A percentile compares a stretch with the other conserved stretches of the same genome.
phyloP scores from a whole-genome alignment of 1,139 yeast species.

The Scheffersomyces lignicola region DNA sequence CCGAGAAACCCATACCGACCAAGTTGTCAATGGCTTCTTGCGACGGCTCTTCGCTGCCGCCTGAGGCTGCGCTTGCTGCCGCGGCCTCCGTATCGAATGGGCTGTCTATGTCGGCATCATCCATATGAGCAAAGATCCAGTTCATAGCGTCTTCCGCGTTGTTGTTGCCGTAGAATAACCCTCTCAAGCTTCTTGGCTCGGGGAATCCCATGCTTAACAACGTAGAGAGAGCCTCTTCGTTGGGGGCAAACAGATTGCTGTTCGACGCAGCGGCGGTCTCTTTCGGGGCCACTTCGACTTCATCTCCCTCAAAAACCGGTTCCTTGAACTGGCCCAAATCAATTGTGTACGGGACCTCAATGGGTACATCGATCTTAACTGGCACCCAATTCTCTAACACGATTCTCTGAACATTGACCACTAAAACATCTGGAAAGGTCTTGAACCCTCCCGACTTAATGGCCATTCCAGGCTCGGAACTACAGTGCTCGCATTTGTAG shows the following conservation, averaged over 20 bases:
- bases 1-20: conserved; percentile 75
- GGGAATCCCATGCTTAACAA: conserved; percentile 89
- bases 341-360: conserved; percentile 54
- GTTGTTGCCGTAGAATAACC: conserved; percentile 65
- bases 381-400: conserved; percentile 91
- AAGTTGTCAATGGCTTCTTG: conserved; percentile 52
- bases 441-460: conserved; percentile 51
- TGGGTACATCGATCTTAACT: conserved; percentile 72
- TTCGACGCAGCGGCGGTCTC: conserved; percentile 16
- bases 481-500: conserved; percentile 66
- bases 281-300: conserved; percentile 34
- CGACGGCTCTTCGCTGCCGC: conserved; percentile 18
- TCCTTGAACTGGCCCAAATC: conserved; percentile 31
- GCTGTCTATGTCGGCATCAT: conserved; percentile 73
- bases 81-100: conserved; percentile 41
- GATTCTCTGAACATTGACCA: conserved; percentile 77
- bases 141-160: conserved; percentile 81
- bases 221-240: conserved; percentile 52
- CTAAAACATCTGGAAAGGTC: conserved; percentile 68
- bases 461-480: conserved; percentile 40
- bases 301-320: conserved; percentile 37
- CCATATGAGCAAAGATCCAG: conserved; percentile 89
- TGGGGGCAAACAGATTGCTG: conserved; percentile 47
- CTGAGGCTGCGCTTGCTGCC: conserved; percentile 14
- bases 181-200: conserved; percentile 61